Evolutionary conservation across 306 rosid genomes (phyloP).

Genomic region (Cajanus cajan): DNA sequence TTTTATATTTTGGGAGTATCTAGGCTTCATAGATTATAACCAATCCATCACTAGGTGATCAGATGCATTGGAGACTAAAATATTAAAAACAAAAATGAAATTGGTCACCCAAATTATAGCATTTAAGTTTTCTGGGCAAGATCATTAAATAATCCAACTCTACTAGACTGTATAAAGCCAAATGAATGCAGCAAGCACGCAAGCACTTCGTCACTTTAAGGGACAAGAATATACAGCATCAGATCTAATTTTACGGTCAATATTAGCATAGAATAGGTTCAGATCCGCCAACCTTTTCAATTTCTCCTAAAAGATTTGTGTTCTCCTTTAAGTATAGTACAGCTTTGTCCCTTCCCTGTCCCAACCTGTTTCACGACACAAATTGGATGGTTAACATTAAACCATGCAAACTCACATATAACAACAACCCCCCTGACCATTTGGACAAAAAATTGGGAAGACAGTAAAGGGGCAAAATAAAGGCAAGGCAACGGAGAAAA

Average conservation of each 20-base stretch:
- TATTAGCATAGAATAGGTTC: slow-evolving; percentile 15
- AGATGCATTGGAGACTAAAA: neutral
- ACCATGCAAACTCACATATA: neutral
- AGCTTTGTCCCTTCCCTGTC: slow-evolving; percentile 97
- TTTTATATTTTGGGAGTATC: no score
- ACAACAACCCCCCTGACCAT: neutral
- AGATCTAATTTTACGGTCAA: neutral
- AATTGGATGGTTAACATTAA: slow-evolving; percentile 24
- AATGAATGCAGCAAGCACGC: slow-evolving; percentile 4
- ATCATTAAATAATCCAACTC: neutral
- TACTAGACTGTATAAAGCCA: neutral
- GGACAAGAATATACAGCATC: slow-evolving; percentile 3
- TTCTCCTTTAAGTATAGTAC: slow-evolving; percentile 81
- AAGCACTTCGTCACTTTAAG: neutral
- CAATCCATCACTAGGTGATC: neutral
- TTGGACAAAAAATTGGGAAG: neutral
- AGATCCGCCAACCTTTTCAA: slow-evolving; percentile 74
- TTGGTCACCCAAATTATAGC: neutral
- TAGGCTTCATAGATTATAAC: no score
- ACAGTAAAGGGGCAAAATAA: neutral
- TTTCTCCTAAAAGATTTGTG: slow-evolving; percentile 67
- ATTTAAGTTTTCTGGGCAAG: neutral
- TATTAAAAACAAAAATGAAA: neutral
- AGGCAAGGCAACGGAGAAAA: neutral
- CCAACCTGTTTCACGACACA: slow-evolving; percentile 59